Conservation (phyloP, 768 basidiomycete genomes). For the button mushroom (Agaricus bisporus) region DNA sequence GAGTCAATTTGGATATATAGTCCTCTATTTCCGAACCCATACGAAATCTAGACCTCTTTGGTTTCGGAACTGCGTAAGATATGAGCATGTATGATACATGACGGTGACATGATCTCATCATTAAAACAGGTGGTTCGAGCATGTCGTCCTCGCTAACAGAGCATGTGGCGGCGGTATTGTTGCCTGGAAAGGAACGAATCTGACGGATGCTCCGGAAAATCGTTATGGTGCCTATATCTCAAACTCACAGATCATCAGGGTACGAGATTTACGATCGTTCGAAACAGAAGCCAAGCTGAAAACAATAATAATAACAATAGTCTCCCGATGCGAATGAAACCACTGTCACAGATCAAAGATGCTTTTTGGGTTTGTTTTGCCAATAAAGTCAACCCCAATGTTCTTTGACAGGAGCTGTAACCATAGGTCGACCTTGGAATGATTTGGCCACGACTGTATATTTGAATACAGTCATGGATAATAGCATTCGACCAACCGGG, state of each 20-base stretch:
- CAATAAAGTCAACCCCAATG: background rate
- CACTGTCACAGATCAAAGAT: conserved; percentile 33
- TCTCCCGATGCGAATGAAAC: conserved; percentile 55
- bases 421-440: conserved; percentile 54
- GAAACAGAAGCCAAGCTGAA: background rate
- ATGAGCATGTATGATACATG: background rate
- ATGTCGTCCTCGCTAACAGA: conserved; percentile 51
- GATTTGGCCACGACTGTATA: conserved; percentile 49
- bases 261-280: conserved; percentile 19
- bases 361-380: conserved; percentile 40
- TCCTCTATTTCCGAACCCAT: background rate
- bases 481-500: conserved; percentile 43
- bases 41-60: conserved; percentile 42
- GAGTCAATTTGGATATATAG: conserved; percentile 13
- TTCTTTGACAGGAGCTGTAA: background rate
- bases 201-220: conserved; percentile 42
- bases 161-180: conserved; percentile 61
- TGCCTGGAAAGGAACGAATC: conserved; percentile 59
- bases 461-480: conserved; percentile 52
- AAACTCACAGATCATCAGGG: conserved; percentile 50
- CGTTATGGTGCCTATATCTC: conserved; percentile 53
- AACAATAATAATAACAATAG: conserved; percentile 23
- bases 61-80: conserved; percentile 53
- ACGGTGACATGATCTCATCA: background rate
- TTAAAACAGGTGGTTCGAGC: conserved; percentile 49